Base-by-base conservation (phyloP, 2,329 filamentous ascomycete genomes). In the Epicoccum sorghinum region DNA sequence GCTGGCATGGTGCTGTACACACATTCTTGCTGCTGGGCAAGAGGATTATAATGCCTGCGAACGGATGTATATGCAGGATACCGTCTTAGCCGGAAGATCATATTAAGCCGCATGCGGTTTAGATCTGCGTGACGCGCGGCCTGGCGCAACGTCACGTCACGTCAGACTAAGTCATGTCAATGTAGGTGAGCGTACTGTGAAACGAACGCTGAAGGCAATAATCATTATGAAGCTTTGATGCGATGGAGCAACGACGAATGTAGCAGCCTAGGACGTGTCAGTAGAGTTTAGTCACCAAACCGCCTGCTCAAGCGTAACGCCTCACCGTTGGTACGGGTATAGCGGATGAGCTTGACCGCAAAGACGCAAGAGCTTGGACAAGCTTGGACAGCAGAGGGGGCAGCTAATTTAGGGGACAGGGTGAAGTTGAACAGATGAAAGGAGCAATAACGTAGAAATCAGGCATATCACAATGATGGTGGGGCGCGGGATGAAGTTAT, bases 71-170 rank as follows among this genome's bases (percentile, higher is more conserved):
- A 12, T 48, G 51, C 45, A 36, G 30, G 35, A 35, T 45, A 46
- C 52, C 45, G 45, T 49, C 32, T 46, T 41, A 49, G 23, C 52
- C 52, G 52, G 36, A 5, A 23, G 52, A 55, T 45, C 41, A 10
- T 4, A 27, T 24, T 46, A 45, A 49, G 37, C 52, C 18, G 8
- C 8, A 3, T 0, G 1, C 41, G 37, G 52, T 30, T 23, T 42
- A 50, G 52, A 55, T 50, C 25, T 27, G n/a, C 36, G 32, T 14
- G 52, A 55, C 52, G 52, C 52, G 52, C 52, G 52, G 41, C 52
- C 36, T 46, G 46, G 36, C 22, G 27, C 45, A 33, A 33, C 32
- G 32, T 18, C 12, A 54, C 36, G 9, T 49, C 45, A 55, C 41
- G 52, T 55, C 52, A 55, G 46, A 39, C 32, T 4, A 46, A 8